A percentile compares a stretch with the other conserved stretches of the same genome.
phyloP scores from a whole-genome alignment of 768 basidiomycete species.

The Lactarius deliciosus region DNA sequence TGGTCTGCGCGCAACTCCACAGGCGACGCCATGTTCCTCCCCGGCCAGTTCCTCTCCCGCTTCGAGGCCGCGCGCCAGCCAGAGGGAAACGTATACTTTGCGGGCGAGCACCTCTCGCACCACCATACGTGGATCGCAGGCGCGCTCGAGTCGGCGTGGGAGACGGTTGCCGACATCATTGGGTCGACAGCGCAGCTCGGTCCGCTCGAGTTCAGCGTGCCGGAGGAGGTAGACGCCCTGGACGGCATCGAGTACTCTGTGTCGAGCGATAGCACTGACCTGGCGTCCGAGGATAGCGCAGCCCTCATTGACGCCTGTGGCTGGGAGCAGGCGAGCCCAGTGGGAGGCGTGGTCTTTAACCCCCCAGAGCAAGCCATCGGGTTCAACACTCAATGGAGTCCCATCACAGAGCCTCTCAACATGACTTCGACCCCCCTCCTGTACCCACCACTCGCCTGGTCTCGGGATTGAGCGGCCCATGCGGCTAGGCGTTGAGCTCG shows the following conservation, averaged over 20 bases:
- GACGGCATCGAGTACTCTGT: not conserved
- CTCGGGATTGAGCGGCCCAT: not conserved
- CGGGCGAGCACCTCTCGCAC: conserved; percentile 34
- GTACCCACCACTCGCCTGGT: not conserved
- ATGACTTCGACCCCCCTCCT: not conserved
- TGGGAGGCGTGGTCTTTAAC: conserved; percentile 4
- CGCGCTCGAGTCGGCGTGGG: conserved; percentile 29
- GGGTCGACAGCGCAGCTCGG: conserved; percentile 14
- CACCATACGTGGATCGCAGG: conserved; percentile 37
- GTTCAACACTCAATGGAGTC: conserved; percentile 2
- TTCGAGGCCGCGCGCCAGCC: conserved; percentile 30
- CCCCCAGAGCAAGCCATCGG: not conserved
- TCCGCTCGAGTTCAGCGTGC: not conserved
- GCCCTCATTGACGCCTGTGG: not conserved
- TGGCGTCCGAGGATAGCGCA: not conserved
- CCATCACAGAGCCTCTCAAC: not conserved
- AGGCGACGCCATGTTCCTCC: conserved; percentile 37
- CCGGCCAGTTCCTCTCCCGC: conserved; percentile 32
- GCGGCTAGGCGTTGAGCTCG: conserved; percentile 2
- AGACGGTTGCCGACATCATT: conserved; percentile 19
- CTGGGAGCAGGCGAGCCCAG: not conserved
- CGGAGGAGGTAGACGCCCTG: not conserved
- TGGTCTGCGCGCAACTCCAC: conserved; percentile 33
- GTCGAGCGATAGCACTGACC: not conserved
- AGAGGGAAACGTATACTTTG: conserved; percentile 33